Percentiles rank a stretch among this genome's conserved stretches.
phyloP scores from a whole-genome alignment of 164 flowering plant genomes.

The Aristolochia contorta region DNA sequence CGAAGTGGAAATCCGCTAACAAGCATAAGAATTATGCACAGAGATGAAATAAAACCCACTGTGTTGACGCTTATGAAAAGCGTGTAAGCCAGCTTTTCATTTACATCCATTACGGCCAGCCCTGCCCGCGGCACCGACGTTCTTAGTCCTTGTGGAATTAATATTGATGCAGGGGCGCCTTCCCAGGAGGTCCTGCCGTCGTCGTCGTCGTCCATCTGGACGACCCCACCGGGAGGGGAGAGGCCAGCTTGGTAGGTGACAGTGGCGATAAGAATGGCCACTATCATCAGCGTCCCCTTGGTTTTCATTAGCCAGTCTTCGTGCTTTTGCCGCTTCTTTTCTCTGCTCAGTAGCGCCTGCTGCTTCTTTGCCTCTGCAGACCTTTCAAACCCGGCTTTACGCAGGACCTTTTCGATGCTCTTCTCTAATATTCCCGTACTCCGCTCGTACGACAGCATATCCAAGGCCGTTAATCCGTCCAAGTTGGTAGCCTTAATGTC shows the following conservation, averaged over 20 bases:
- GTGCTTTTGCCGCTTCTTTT: neutral
- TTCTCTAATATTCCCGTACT: neutral
- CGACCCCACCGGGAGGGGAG: slow-evolving; percentile 12
- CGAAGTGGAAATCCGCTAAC: slow-evolving; percentile 13
- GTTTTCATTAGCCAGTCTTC: neutral
- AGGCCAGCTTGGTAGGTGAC: slow-evolving; percentile 16
- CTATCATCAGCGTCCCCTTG: slow-evolving; percentile 10
- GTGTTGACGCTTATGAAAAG: slow-evolving; percentile 13
- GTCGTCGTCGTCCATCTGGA: neutral
- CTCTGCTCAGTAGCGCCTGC: neutral
- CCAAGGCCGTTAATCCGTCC: slow-evolving; percentile 1
- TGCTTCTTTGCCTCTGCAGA: neutral
- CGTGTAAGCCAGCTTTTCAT: too few relatives aligned
- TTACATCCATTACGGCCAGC: neutral
- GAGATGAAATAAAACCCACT: slow-evolving; percentile 15
- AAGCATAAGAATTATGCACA: slow-evolving; percentile 18
- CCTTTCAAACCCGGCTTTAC: neutral
- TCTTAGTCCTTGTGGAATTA: neutral
- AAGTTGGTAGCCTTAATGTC: slow-evolving; percentile 2
- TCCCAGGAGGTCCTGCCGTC: too few relatives aligned
- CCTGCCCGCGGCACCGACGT: neutral
- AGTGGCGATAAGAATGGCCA: slow-evolving; percentile 15
- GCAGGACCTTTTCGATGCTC: neutral
- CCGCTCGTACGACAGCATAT: neutral
- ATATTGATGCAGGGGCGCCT: too few relatives aligned